Percentiles rank a stretch among this genome's conserved stretches.
Evolutionary conservation across 495 filamentous ascomycete species (phyloP).

Genomic region (Xanthoparmelia taractica): DNA sequence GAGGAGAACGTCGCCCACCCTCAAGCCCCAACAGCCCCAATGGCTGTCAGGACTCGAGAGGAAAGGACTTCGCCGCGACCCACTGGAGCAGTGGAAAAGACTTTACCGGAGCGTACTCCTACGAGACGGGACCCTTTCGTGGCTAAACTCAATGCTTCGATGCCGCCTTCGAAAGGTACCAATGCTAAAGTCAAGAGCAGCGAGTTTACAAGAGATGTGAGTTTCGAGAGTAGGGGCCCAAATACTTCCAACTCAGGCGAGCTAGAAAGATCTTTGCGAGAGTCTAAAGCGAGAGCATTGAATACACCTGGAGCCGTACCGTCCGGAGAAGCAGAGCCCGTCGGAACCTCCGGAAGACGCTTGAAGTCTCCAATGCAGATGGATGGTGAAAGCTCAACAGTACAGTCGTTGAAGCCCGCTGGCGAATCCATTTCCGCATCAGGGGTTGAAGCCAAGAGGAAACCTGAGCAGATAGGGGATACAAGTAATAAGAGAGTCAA

Average conservation of each 20-base stretch:
- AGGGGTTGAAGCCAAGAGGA: background rate
- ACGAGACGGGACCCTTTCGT: conserved; percentile 5
- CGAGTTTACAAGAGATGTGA: background rate
- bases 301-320: background rate
- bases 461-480: background rate
- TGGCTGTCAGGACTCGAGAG: background rate
- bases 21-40: background rate
- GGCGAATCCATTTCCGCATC: background rate
- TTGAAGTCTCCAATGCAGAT: background rate
- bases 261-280: background rate
- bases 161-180: background rate
- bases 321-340: background rate
- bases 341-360: background rate
- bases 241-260: too few species aligned
- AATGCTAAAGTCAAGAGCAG: background rate
- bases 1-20: background rate
- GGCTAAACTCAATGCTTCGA: background rate
- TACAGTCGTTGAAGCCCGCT: background rate
- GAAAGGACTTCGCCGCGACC: background rate
- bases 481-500: background rate
- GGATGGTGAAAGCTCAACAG: background rate
- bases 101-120: background rate
- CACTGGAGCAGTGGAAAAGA: background rate
- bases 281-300: background rate
- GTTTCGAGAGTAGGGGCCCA: background rate